Percentiles rank a stretch among this genome's conserved stretches.
phyloP scores from a whole-genome alignment of 2,329 filamentous ascomycete genomes.

The Colletotrichum tabaci region DNA sequence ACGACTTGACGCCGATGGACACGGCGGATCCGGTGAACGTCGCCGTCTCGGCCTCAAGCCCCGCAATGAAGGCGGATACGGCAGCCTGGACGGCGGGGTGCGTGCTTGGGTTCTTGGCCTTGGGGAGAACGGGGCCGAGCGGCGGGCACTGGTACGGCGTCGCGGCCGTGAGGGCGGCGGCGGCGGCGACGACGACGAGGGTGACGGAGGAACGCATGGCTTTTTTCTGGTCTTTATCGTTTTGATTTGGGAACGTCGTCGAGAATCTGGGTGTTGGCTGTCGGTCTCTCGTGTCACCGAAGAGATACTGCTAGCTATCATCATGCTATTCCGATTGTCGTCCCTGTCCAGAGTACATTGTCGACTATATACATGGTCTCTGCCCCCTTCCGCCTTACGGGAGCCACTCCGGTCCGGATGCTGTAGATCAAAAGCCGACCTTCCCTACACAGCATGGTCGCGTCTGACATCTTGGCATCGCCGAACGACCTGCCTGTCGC shows the following conservation, averaged over 20 bases:
- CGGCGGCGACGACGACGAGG: neutral
- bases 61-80: conserved; percentile 20
- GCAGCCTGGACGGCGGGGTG: conserved; percentile 38
- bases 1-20: conserved; percentile 47
- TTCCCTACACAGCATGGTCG: conserved; percentile 15
- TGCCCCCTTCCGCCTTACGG: neutral
- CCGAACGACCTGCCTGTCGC: neutral
- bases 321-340: too few species aligned
- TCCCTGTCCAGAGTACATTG: too few species aligned
- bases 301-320: neutral
- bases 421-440: neutral
- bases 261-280: neutral
- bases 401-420: neutral
- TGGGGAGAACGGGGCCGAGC: conserved; percentile 38
- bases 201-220: conserved; percentile 8
- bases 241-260: neutral
- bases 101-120: conserved; percentile 23
- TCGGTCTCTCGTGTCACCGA: neutral
- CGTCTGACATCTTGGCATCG: neutral
- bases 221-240: neutral
- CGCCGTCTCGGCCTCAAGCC: conserved; percentile 32
- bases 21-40: conserved; percentile 47
- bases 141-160: conserved; percentile 37
- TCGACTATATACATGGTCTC: neutral
- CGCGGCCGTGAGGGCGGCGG: conserved; percentile 6